phyloP scores from a whole-genome alignment of 306 rosid species.

The Trichosanthes cucumerina region DNA sequence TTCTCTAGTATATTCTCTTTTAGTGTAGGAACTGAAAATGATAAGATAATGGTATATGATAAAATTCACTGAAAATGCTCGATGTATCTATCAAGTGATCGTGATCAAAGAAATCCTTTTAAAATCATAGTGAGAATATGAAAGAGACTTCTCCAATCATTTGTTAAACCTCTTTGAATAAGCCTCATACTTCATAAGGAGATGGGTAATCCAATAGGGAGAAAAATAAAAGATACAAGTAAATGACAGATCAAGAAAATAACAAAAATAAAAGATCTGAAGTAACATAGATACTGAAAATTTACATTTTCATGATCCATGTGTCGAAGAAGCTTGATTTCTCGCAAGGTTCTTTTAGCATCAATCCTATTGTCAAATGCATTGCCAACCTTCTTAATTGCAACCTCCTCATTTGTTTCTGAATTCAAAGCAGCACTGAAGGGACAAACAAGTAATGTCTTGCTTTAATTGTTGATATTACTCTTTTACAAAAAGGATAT shows the following conservation, averaged over 20 bases:
- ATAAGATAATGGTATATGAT: background rate
- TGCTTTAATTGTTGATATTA: constrained; percentile 22
- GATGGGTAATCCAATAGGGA: background rate
- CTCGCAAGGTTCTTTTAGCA: constrained; percentile 88
- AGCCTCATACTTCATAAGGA: background rate
- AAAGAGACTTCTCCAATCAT: background rate
- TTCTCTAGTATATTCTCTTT: background rate
- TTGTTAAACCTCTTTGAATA: background rate
- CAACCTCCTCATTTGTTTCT: constrained; percentile 82
- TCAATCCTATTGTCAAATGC: constrained; percentile 96
- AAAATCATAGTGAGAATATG: background rate
- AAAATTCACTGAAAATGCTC: background rate
- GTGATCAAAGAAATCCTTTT: background rate
- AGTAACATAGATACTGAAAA: constrained; percentile 2
- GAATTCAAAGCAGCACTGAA: constrained; percentile 81
- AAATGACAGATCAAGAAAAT: background rate
- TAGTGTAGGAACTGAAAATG: background rate
- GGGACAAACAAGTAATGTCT: constrained; percentile 12
- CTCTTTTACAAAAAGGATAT: background rate
- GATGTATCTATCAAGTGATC: background rate
- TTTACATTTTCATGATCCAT: constrained; percentile 93
- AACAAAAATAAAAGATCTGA: background rate
- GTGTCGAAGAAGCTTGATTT: constrained; percentile 88
- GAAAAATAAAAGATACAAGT: background rate
- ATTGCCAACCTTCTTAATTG: constrained; percentile 95